These are phyloP conservation scores for Aspergillus taichungensis DNA, from an alignment of 495 filamentous ascomycete genomes.

Conservation along the genomic window DNA sequence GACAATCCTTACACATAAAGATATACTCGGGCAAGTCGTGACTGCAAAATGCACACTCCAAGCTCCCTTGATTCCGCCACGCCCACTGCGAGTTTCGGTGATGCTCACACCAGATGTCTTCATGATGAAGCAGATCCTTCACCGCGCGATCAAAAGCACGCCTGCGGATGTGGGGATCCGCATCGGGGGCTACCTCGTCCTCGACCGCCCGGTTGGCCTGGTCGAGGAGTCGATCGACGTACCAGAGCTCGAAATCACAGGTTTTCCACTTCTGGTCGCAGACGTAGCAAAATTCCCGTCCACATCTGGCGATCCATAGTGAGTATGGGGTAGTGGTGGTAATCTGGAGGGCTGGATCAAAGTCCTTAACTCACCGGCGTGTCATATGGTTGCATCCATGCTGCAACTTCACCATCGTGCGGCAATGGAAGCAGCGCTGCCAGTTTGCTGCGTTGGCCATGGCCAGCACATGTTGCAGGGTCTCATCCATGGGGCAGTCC, in stretches of 20 bases:
- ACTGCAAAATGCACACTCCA: conserved; percentile 8
- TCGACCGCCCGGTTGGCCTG: background rate
- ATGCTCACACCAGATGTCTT: conserved; percentile 10
- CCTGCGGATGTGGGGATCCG: background rate
- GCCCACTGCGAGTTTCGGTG: conserved; percentile 7
- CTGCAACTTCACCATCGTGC: conserved; percentile 10
- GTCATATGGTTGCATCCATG: conserved; percentile 16
- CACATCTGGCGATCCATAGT: conserved; percentile 5
- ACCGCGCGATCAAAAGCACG: conserved; percentile 2
- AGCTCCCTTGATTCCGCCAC: conserved; percentile 4
- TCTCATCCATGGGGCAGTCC: conserved; percentile 14
- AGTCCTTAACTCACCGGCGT: conserved; percentile 8
- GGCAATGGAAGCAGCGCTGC: conserved; percentile 13
- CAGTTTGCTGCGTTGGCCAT: conserved; percentile 8
- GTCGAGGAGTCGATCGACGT: background rate
- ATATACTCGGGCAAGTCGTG: conserved; percentile 7
- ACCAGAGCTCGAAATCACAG: background rate
- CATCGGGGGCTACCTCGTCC: background rate
- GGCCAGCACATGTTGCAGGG: conserved; percentile 7
- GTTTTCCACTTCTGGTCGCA: conserved; percentile 1
- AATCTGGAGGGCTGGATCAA: background rate
- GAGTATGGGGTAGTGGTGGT: background rate
- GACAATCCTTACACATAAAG: conserved; percentile 7
- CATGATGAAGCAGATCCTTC: conserved; percentile 1
- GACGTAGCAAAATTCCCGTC: conserved; percentile 8